phyloP scores from a whole-genome alignment of 306 rosid species.

The Gynostemma pentaphyllum region DNA sequence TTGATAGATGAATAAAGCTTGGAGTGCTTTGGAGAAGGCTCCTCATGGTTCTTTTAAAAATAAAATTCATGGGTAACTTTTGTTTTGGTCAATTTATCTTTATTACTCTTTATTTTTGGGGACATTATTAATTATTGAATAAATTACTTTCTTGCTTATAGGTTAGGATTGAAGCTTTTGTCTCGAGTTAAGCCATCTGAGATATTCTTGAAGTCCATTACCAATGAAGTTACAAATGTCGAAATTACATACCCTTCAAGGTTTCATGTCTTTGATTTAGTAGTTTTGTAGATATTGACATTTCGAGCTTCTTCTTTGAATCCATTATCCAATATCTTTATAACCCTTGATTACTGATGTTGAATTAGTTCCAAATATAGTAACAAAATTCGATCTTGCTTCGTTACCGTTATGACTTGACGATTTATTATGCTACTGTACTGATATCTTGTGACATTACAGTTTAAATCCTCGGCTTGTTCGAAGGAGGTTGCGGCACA shows the following conservation, averaged over 20 bases:
- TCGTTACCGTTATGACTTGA: not conserved
- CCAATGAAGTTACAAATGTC: conserved; percentile 62
- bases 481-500: conserved; percentile 71
- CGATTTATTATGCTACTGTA: not conserved
- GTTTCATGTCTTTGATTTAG: conserved; percentile 24
- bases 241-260: conserved; percentile 78
- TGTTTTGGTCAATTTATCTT: not conserved
- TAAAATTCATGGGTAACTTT: conserved; percentile 59
- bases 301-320: not conserved
- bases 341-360: not conserved
- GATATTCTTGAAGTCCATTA: conserved; percentile 69
- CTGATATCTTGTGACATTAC: conserved; percentile 18
- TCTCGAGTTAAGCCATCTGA: conserved; percentile 84
- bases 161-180: conserved; percentile 69
- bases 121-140: not conserved
- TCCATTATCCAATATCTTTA: not conserved
- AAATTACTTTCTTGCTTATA: conserved; percentile 1
- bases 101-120: conserved; percentile 1
- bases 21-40: conserved; percentile 67
- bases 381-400: not conserved
- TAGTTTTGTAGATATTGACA: not conserved
- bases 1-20: conserved; percentile 65
- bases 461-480: conserved; percentile 79
- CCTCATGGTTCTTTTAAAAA: conserved; percentile 54
- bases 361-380: not conserved